Evolutionary conservation across 805 yeast genomes (phyloP), one percentile per base, ranked within the genome.

Genomic region (Teunomyces barrocoloradensis): DNA sequence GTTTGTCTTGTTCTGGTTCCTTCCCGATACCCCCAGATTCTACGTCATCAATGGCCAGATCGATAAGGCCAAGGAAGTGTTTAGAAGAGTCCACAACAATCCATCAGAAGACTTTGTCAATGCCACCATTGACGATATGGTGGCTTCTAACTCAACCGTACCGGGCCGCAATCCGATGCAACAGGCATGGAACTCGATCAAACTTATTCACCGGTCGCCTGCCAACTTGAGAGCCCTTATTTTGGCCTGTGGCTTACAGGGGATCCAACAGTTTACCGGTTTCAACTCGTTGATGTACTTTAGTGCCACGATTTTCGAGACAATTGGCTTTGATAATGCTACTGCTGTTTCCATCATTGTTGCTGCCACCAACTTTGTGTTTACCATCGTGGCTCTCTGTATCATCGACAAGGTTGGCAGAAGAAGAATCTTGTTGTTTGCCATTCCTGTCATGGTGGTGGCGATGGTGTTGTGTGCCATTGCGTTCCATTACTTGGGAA

Each of bases 211-310:
- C 63, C 68, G 69, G 1, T 79, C 77, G 33, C 88, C 89, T 34
- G 84, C 95, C 1, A 91, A 92, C 66, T 81, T 89, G 51, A 82
- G 98, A 60, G 98, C 97, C 5, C 77, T 94, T 51, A 73, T 91
- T 29, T 82, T 92, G 59, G 94, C 92, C 9, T 90, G 97, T 74
- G 96, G 95, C 29, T 71, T 92, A 54, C 98, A 94, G 70, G 97
- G 96, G 49, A 86, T 94, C 60, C 98, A 92, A 73, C 99, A 92
- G 70, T 89, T 92, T 59, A 87, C 96, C 13, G 98, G 98, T 55
- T 92, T 92, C 81, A 94, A 92, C 71, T 89, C 97, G 5, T 78
- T 92, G 58, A 88, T 92, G 96, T 92, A 94, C 73, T 92, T 91
- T 68, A 86, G 96, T 42, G 84, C 96, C 30, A 91, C 97, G 1